Evolutionary conservation across 83 land plant genomes (phyloP).

Genomic region (Isoetes engelmannii): DNA sequence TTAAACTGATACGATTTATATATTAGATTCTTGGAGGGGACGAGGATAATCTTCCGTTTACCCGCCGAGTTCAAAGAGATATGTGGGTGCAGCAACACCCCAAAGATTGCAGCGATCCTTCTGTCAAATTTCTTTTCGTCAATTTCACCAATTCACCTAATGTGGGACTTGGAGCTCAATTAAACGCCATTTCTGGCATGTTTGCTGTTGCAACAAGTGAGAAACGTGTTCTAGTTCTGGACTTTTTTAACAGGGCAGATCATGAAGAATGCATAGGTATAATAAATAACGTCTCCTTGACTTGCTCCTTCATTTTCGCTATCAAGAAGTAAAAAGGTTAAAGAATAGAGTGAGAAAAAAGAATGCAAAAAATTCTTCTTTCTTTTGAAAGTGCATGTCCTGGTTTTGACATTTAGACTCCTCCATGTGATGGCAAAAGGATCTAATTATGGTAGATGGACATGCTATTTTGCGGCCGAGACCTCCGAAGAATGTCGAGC

Average conservation of each 20-base stretch:
- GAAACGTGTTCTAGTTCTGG: conserved; percentile 62
- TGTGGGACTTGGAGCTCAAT: conserved; percentile 77
- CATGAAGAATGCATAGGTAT: conserved; percentile 79
- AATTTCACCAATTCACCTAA: conserved; percentile 69
- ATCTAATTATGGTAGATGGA: conserved; percentile 31
- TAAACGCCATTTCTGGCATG: conserved; percentile 69
- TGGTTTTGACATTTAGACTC: no score
- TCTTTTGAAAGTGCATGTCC: not conserved
- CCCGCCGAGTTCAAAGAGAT: conserved; percentile 72
- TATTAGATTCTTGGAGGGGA: conserved; percentile 61
- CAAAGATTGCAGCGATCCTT: conserved; percentile 50
- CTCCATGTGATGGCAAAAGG: no score
- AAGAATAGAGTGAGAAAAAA: no score
- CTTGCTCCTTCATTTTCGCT: no score
- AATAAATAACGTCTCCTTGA: no score
- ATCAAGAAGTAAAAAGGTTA: no score
- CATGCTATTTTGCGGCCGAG: conserved; percentile 80
- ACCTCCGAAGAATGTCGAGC: conserved; percentile 67
- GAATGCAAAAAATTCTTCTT: not conserved
- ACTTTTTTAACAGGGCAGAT: conserved; percentile 75
- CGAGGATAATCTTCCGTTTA: conserved; percentile 74
- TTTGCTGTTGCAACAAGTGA: conserved; percentile 77
- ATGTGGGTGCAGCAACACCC: conserved; percentile 92
- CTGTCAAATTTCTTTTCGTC: conserved; percentile 52
- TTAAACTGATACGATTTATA: no score